phyloP scores from a whole-genome alignment of 306 rosid species.

The Oemleria cerasiformis region DNA sequence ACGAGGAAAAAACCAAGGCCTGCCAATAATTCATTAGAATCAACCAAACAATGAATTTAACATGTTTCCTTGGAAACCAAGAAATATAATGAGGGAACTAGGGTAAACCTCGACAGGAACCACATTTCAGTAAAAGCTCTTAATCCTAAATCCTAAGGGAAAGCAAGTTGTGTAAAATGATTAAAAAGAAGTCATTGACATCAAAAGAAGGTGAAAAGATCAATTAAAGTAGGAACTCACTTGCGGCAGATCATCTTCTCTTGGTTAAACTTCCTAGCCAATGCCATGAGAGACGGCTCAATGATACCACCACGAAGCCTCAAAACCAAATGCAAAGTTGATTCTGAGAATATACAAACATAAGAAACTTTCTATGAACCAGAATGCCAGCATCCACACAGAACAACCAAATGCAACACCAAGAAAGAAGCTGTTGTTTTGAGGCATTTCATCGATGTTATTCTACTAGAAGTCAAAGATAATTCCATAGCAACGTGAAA shows the following conservation, averaged over 20 bases:
- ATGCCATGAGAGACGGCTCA: conserved; percentile 95
- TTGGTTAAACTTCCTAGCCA: conserved; percentile 95
- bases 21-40: too few relatives aligned
- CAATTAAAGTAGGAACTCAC: conserved; percentile 43
- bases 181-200: too few relatives aligned
- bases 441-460: too few relatives aligned
- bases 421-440: not conserved
- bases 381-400: too few relatives aligned
- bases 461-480: not conserved
- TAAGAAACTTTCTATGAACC: not conserved
- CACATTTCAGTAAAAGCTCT: too few relatives aligned
- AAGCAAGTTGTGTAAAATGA: too few relatives aligned
- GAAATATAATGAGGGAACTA: not conserved
- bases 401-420: not conserved
- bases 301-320: conserved; percentile 99
- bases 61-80: not conserved
- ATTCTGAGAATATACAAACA: conserved; percentile 43
- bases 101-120: not conserved
- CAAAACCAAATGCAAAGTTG: conserved; percentile 93
- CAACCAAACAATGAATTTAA: not conserved
- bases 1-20: not conserved
- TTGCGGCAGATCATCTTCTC: conserved; percentile 97
- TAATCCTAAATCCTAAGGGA: too few relatives aligned
- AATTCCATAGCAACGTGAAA: not conserved
- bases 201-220: too few relatives aligned